phyloP scores from a whole-genome alignment of 768 basidiomycete species.

The Clathrus columnatus region DNA sequence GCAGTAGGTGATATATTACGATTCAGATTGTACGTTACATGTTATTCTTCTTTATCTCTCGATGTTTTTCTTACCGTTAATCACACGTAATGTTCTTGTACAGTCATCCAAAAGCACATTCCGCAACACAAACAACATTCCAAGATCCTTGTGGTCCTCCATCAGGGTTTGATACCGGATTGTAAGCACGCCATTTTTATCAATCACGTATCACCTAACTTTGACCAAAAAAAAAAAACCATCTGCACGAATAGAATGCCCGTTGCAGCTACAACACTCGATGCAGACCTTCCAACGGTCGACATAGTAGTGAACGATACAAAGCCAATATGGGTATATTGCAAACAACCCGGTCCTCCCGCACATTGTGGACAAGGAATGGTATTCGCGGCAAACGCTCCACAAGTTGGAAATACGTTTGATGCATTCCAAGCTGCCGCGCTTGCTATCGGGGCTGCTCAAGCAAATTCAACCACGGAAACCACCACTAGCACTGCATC shows the following conservation, averaged over 20 bases:
- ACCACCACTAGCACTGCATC: constrained; percentile 19
- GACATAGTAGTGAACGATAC: background rate
- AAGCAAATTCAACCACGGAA: constrained; percentile 17
- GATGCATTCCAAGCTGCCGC: constrained; percentile 48
- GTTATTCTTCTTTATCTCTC: background rate
- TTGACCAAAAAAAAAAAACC: background rate
- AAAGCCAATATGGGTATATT: background rate
- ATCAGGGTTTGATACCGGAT: constrained; percentile 2
- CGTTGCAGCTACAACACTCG: background rate
- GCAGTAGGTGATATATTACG: background rate
- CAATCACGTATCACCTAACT: background rate
- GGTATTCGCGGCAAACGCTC: constrained; percentile 13
- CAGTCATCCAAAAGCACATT: constrained; percentile 5
- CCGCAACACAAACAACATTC: constrained; percentile 3
- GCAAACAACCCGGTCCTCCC: background rate
- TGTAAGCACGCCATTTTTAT: background rate
- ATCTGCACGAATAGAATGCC: background rate
- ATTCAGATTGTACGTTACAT: background rate
- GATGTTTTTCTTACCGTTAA: background rate
- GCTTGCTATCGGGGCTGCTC: constrained; percentile 21
- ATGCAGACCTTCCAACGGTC: background rate
- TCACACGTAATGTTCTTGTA: background rate
- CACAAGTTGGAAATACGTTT: constrained; percentile 28
- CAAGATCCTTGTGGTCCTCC: background rate
- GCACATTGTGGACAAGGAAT: constrained; percentile 10